Conservation (phyloP, 192 early-diverging fungal species). For the Gonapodya prolifera region DNA sequence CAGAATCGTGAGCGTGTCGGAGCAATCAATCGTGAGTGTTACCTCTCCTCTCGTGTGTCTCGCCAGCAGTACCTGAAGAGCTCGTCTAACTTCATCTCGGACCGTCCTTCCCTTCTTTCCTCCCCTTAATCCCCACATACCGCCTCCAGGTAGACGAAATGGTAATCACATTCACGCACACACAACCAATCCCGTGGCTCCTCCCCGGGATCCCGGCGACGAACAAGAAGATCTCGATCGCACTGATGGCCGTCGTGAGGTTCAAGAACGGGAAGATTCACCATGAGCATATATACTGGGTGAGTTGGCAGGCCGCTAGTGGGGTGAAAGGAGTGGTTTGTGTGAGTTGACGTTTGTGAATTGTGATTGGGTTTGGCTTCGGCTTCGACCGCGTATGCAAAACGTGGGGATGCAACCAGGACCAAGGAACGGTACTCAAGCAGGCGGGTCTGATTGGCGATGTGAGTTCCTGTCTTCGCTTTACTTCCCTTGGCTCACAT, state of each 20-base stretch:
- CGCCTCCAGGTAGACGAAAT: neutral
- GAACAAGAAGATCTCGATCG: neutral
- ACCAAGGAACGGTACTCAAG: constrained; percentile 4
- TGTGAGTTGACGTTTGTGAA: no score
- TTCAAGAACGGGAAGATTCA: constrained; percentile 3
- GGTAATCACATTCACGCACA: neutral
- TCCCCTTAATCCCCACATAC: neutral
- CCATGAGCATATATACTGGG: constrained; percentile 1
- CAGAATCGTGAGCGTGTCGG: neutral
- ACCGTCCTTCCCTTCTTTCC: no score
- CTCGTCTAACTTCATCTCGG: no score
- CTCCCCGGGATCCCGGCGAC: neutral
- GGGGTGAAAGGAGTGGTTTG: no score
- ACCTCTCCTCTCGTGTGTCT: neutral
- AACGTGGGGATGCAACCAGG: neutral
- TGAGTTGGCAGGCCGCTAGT: neutral
- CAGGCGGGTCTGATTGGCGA: neutral
- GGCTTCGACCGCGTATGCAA: neutral
- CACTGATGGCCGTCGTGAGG: neutral
- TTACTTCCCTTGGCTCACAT: no score
- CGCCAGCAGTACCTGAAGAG: no score
- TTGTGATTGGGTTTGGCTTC: neutral
- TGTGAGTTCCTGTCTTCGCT: no score
- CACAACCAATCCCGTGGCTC: neutral
- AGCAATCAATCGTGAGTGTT: neutral